phyloP scores from a whole-genome alignment of 495 filamentous ascomycete species.

The Penicillium lagena region DNA sequence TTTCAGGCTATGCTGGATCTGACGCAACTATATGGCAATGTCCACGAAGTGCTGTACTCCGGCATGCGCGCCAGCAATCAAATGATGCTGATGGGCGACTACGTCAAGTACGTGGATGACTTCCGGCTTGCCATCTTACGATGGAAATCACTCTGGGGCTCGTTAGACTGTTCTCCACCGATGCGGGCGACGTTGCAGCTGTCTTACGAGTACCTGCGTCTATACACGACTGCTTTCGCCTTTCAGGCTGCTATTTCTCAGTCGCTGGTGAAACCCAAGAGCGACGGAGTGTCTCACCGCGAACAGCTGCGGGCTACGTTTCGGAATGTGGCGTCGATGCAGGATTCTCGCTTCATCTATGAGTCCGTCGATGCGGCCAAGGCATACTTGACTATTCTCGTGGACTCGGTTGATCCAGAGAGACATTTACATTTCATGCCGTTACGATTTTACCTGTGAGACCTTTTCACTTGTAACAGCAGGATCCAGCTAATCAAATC shows the following conservation, averaged over 20 bases:
- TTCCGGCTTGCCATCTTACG: constrained; percentile 54
- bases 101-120: constrained; percentile 63
- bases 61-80: constrained; percentile 58
- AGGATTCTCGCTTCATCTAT: constrained; percentile 57
- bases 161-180: constrained; percentile 49
- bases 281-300: constrained; percentile 26
- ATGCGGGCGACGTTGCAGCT: constrained; percentile 53
- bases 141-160: constrained; percentile 60
- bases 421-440: constrained; percentile 55
- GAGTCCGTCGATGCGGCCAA: constrained; percentile 59
- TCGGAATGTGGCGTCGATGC: constrained; percentile 48
- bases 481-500: constrained; percentile 4
- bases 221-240: constrained; percentile 62
- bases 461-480: not conserved
- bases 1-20: constrained; percentile 59
- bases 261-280: constrained; percentile 40
- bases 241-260: constrained; percentile 61
- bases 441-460: constrained; percentile 50
- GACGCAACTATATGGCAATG: constrained; percentile 61
- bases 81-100: constrained; percentile 59
- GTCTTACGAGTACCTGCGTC: constrained; percentile 56
- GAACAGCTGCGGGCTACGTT: constrained; percentile 41
- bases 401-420: constrained; percentile 47
- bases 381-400: constrained; percentile 49
- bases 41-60: constrained; percentile 60